Evolutionary conservation across 1,139 yeast genomes (phyloP).

Genomic region (Kluyveromyces sp.): DNA sequence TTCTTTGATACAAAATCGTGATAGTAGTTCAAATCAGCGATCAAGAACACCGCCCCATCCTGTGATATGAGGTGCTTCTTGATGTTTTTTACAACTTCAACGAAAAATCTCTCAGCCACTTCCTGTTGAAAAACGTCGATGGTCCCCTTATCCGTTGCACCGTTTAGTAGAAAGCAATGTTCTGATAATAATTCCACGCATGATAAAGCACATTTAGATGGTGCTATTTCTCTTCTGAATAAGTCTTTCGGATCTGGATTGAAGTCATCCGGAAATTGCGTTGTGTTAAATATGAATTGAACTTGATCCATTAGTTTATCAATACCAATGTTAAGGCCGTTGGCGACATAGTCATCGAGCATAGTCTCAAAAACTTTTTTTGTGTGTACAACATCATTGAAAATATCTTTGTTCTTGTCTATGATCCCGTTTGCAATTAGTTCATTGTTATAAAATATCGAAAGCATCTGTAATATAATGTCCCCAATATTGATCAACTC

Average conservation of each 20-base stretch:
- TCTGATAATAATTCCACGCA: slow-evolving; percentile 57
- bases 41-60: slow-evolving; percentile 74
- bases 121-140: slow-evolving; percentile 93
- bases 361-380: slow-evolving; percentile 74
- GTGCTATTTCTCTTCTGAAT: slow-evolving; percentile 39
- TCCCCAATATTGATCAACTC: slow-evolving; percentile 92
- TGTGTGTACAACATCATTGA: slow-evolving; percentile 71
- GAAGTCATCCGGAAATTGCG: slow-evolving; percentile 49
- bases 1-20: slow-evolving; percentile 60
- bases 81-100: slow-evolving; percentile 64
- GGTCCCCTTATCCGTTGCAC: slow-evolving; percentile 80
- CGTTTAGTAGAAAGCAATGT: slow-evolving; percentile 71
- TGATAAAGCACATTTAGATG: slow-evolving; percentile 63
- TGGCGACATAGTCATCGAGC: slow-evolving; percentile 85
- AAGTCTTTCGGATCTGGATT: slow-evolving; percentile 33
- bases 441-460: slow-evolving; percentile 85
- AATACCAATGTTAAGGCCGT: slow-evolving; percentile 84
- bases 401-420: slow-evolving; percentile 64
- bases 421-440: slow-evolving; percentile 55
- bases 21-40: slow-evolving; percentile 67
- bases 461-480: slow-evolving; percentile 84
- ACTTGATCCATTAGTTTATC: slow-evolving; percentile 81
- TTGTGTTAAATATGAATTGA: slow-evolving; percentile 43
- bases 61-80: slow-evolving; percentile 65
- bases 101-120: slow-evolving; percentile 80